A percentile compares a stretch with the other conserved stretches of the same genome.
Conservation (phyloP, 2,329 filamentous ascomycete species). For the Cladosporium sp. region DNA sequence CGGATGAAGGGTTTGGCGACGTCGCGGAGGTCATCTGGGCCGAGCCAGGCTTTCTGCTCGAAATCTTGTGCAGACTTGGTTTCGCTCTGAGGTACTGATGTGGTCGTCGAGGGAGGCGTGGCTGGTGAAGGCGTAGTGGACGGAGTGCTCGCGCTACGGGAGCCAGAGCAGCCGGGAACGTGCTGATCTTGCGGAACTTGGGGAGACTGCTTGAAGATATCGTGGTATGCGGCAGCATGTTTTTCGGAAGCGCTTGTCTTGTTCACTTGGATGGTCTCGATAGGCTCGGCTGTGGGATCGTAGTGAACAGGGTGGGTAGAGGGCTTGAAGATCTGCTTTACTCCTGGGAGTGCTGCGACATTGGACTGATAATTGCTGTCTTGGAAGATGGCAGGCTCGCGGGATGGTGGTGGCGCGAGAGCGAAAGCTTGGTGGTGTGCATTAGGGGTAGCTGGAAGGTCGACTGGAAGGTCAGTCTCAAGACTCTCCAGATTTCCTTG, state of each 20-base stretch:
- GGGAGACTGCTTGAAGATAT: not conserved
- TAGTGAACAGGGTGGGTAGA: not conserved
- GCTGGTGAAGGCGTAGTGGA: not conserved
- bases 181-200: not conserved
- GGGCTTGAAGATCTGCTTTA: not conserved
- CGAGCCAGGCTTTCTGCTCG: not conserved
- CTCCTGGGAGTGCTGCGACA: not conserved
- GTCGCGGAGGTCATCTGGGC: conserved; percentile 20
- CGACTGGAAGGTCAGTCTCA: not conserved
- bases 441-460: not conserved
- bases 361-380: not conserved
- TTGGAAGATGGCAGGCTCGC: not conserved
- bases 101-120: not conserved
- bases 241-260: not conserved
- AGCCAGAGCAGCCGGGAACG: not conserved
- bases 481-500: not conserved
- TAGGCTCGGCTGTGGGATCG: not conserved
- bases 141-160: not conserved
- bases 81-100: not conserved
- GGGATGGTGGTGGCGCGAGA: not conserved
- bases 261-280: not conserved
- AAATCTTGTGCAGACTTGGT: not conserved
- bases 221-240: conserved; percentile 1
- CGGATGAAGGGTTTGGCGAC: conserved; percentile 9
- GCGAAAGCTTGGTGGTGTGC: not conserved